Base-by-base conservation (phyloP, 305 asterid genomes). In the Andrographis paniculata region DNA sequence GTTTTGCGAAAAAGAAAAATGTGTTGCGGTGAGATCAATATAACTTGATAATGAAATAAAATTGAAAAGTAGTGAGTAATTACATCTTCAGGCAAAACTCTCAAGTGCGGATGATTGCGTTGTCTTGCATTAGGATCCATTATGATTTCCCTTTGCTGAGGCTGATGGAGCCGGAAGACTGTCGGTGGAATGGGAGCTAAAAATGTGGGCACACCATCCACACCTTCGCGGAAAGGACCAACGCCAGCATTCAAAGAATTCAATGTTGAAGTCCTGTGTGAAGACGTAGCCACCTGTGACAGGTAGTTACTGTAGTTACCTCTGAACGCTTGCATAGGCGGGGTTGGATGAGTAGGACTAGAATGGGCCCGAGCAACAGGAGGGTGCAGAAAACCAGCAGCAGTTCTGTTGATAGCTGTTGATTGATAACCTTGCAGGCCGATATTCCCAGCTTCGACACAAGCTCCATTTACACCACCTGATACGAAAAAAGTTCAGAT, bases 31-130 rank as follows among this genome's bases (percentile, higher is more conserved):
- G n/a, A 6, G 2, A 31, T 11, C 37, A 31, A 5, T 31, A 6
- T 1, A 31, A 31, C 10, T 4, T 31, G 37, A 5, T 11, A 1
- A 6, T 31, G 17, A 36, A 41, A n/a, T n/a, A n/a, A 15, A 61
- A 20, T 11, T 24, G 30, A 8, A 24, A 4, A 24, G 28, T 0
- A 33, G 9, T 19, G 11, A 42, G 17, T 31, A 42, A 2, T 71
- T 83, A 91, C 82, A 54, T 75, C 82, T 68, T 71, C 76, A 2
- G 76, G 79, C 55, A 88, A 62, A 66, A 84, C 73, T 78, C 95
- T 82, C 78, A 77, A 63, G 63, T 81, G 83, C 52, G 87, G 92
- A 60, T 73, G 52, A 54, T 41, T 71, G 23, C 72, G 80, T 42
- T 66, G 78, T 62, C 89, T 66, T 28, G 56, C 43, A 52, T 38